phyloP scores from a whole-genome alignment of 495 filamentous ascomycete genomes.

The Neurospora sp. region DNA sequence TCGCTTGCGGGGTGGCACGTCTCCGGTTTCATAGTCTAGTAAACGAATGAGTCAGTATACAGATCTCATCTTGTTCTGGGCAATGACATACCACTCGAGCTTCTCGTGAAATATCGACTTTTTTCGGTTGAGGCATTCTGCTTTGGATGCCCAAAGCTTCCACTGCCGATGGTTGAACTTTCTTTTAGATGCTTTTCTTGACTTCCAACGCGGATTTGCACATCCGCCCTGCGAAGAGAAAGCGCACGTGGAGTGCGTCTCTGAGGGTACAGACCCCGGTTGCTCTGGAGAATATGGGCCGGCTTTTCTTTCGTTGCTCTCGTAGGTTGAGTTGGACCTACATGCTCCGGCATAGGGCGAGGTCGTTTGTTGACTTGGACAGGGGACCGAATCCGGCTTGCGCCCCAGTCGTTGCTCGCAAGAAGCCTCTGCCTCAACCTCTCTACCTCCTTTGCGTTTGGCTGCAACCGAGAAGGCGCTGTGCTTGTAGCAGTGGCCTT shows the following conservation, averaged over 20 bases:
- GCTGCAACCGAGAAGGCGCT: not conserved
- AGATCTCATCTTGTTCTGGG: not conserved
- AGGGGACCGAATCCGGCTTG: constrained; percentile 1
- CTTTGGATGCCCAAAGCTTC: not conserved
- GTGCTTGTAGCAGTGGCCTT: not conserved
- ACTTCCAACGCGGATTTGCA: constrained; percentile 30
- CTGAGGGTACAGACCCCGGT: not conserved
- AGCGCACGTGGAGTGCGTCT: not conserved
- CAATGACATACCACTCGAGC: not conserved
- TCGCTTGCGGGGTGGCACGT: not conserved
- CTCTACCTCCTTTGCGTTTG: constrained; percentile 5
- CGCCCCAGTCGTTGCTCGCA: constrained; percentile 13
- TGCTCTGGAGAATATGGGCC: constrained; percentile 2
- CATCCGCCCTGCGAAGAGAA: constrained; percentile 5
- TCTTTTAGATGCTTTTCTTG: constrained; percentile 23
- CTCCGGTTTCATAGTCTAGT: not conserved
- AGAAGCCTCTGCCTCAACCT: constrained; percentile 13
- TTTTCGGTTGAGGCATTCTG: not conserved
- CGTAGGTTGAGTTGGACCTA: not conserved
- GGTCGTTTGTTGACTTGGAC: not conserved
- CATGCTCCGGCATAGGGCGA: not conserved
- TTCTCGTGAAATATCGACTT: not conserved
- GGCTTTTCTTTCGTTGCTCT: not conserved
- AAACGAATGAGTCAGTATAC: not conserved
- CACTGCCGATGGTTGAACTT: constrained; percentile 6